Percentiles rank a stretch among this genome's conserved stretches.
These are phyloP conservation scores for Spizellomyces sp. DNA, from an alignment of 192 early-diverging fungal genomes.

Conservation along the genomic window DNA sequence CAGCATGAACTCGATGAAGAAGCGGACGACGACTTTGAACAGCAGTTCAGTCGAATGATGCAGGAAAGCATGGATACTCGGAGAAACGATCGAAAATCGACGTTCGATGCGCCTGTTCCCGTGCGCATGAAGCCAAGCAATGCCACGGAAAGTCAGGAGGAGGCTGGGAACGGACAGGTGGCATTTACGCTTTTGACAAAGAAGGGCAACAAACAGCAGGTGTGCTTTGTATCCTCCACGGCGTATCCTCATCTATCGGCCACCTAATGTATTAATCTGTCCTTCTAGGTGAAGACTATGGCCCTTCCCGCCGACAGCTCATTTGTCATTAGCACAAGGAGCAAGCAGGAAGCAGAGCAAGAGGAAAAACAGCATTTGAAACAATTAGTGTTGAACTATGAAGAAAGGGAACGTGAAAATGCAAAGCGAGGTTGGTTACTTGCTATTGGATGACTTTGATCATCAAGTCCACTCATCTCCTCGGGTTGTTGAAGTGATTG, in stretches of 20 bases:
- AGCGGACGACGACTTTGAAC: slow-evolving; percentile 87
- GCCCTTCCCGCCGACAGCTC: slow-evolving; percentile 78
- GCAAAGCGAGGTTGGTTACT: not conserved
- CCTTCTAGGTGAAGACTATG: slow-evolving; percentile 65
- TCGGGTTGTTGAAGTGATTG: not conserved
- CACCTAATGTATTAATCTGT: slow-evolving; percentile 45
- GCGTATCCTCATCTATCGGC: not conserved
- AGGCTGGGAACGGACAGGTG: slow-evolving; percentile 45
- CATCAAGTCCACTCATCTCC: not conserved
- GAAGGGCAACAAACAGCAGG: slow-evolving; percentile 81
- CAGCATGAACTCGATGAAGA: slow-evolving; percentile 65
- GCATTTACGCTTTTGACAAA: slow-evolving; percentile 82
- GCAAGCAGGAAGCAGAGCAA: slow-evolving; percentile 84
- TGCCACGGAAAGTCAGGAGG: not conserved
- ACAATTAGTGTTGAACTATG: slow-evolving; percentile 87
- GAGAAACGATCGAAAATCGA: slow-evolving; percentile 75
- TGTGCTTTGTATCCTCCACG: slow-evolving; percentile 22
- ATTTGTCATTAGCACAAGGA: slow-evolving; percentile 79
- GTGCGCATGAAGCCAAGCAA: slow-evolving; percentile 40
- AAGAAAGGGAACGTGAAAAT: slow-evolving; percentile 67
- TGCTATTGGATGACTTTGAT: slow-evolving; percentile 3
- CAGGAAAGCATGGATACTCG: slow-evolving; percentile 86
- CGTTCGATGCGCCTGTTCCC: slow-evolving; percentile 90
- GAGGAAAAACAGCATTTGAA: slow-evolving; percentile 91
- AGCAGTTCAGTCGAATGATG: slow-evolving; percentile 88